Conservation (phyloP, 2,329 filamentous ascomycete species). For the Hirsutella minnesotensis region DNA sequence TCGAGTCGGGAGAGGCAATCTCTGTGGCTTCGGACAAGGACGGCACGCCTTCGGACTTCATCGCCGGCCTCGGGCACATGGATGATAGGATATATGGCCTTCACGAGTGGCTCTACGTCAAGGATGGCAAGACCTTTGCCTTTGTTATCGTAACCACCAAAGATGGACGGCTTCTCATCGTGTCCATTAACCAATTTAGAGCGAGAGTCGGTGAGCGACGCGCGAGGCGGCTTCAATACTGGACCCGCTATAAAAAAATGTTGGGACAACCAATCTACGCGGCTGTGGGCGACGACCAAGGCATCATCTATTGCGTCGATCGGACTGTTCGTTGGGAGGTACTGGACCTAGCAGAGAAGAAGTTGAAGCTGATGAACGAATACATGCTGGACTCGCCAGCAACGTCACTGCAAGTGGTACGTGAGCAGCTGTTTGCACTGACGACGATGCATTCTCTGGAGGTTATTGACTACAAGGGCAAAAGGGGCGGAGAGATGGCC, state of each 20-base stretch:
- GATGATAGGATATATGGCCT: constrained; percentile 50
- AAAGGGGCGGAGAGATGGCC: constrained; percentile 21
- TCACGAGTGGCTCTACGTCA: constrained; percentile 50
- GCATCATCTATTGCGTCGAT: constrained; percentile 45
- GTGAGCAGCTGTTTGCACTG: constrained; percentile 37
- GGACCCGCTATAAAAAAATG: constrained; percentile 37
- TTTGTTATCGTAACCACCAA: constrained; percentile 51
- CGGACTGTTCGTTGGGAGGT: constrained; percentile 42
- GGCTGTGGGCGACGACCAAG: constrained; percentile 39
- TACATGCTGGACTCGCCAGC: constrained; percentile 42
- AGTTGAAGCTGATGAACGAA: constrained; percentile 32
- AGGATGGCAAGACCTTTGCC: constrained; percentile 44
- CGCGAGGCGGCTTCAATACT: constrained; percentile 30
- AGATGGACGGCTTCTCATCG: constrained; percentile 41
- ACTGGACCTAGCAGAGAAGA: constrained; percentile 38
- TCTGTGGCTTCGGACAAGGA: constrained; percentile 32
- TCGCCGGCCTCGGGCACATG: constrained; percentile 42
- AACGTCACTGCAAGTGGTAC: constrained; percentile 32
- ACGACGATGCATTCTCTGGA: constrained; percentile 44
- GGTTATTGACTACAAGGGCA: constrained; percentile 36
- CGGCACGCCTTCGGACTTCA: constrained; percentile 30
- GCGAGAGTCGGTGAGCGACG: constrained; percentile 6
- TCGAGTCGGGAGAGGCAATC: constrained; percentile 39
- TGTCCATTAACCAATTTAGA: constrained; percentile 29
- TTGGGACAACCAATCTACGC: constrained; percentile 40